Percentiles rank a stretch among this genome's conserved stretches.
Conservation (phyloP, 139 green algal species). For the Chlorella sorokiniana region DNA sequence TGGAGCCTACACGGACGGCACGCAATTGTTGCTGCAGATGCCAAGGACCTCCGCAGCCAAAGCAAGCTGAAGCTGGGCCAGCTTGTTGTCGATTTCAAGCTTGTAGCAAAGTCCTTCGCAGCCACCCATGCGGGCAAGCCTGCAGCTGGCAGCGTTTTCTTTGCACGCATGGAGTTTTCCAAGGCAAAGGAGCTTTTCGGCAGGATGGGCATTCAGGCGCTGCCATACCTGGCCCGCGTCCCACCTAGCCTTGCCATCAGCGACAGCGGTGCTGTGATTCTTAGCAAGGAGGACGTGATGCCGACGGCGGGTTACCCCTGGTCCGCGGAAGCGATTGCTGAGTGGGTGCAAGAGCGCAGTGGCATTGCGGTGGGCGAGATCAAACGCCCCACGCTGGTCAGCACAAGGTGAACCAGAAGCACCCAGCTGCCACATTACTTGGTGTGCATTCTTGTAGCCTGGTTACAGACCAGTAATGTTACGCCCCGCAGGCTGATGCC, state of each 20-base stretch:
- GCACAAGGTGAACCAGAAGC: slow-evolving; percentile 24
- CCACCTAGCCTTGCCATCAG: slow-evolving; percentile 35
- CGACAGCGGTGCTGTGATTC: slow-evolving; percentile 40
- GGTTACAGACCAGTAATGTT: neutral
- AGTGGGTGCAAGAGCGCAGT: slow-evolving; percentile 42
- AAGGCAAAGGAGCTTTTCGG: slow-evolving; percentile 39
- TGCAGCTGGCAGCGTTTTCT: slow-evolving; percentile 55
- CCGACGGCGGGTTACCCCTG: slow-evolving; percentile 54
- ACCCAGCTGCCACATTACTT: neutral
- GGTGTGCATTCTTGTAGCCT: neutral
- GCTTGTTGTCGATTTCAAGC: slow-evolving; percentile 45
- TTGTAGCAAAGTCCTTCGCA: slow-evolving; percentile 33
- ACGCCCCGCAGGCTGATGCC: slow-evolving; percentile 39
- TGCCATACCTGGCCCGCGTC: slow-evolving; percentile 67
- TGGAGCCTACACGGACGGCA: neutral
- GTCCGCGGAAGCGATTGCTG: slow-evolving; percentile 60
- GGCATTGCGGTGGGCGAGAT: slow-evolving; percentile 53
- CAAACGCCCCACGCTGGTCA: slow-evolving; percentile 55
- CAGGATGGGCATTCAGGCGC: slow-evolving; percentile 57
- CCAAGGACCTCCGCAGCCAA: slow-evolving; percentile 51
- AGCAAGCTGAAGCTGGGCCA: slow-evolving; percentile 43
- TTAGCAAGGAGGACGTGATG: slow-evolving; percentile 53
- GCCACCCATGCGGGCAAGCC: slow-evolving; percentile 14
- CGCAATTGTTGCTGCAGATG: slow-evolving; percentile 7
- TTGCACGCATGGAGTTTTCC: slow-evolving; percentile 64